Evolutionary conservation across 768 basidiomycete genomes (phyloP).

Genomic region (Amyloporia xantha): DNA sequence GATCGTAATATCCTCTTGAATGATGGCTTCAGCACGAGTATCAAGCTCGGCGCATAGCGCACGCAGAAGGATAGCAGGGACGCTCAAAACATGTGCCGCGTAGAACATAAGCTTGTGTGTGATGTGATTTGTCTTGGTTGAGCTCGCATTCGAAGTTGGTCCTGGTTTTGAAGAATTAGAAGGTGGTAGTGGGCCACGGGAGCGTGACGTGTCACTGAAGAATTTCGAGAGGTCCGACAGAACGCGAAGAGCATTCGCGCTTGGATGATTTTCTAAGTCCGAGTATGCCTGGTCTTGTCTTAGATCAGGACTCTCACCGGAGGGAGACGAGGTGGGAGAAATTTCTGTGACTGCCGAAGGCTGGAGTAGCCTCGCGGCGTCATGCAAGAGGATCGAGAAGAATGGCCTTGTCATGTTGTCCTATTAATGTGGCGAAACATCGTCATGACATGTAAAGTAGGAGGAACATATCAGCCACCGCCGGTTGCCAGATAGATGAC

Average conservation of each 20-base stretch:
- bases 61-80: conserved; percentile 36
- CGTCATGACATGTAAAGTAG: too few species aligned
- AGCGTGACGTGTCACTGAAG: conserved; percentile 26
- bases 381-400: conserved; percentile 49
- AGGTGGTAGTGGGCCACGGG: too few species aligned
- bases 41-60: conserved; percentile 36
- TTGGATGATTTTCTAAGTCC: conserved; percentile 32
- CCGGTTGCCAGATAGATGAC: background rate
- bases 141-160: background rate
- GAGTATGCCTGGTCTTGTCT: background rate
- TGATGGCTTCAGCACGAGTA: conserved; percentile 17
- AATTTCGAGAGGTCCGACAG: conserved; percentile 49
- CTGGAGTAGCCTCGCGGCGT: conserved; percentile 46
- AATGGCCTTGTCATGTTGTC: conserved; percentile 30
- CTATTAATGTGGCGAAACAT: too few species aligned
- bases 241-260: conserved; percentile 35
- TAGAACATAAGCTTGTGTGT: conserved; percentile 66
- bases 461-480: background rate
- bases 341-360: conserved; percentile 32
- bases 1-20: background rate
- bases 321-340: background rate
- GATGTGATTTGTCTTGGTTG: conserved; percentile 17
- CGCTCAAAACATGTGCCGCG: conserved; percentile 50
- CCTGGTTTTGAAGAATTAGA: conserved; percentile 9
- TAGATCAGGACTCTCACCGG: background rate